A percentile compares a stretch with the other conserved stretches of the same genome.
Conservation (phyloP, 1,284 basidiomycete genomes). For the Golubevia sp. region DNA sequence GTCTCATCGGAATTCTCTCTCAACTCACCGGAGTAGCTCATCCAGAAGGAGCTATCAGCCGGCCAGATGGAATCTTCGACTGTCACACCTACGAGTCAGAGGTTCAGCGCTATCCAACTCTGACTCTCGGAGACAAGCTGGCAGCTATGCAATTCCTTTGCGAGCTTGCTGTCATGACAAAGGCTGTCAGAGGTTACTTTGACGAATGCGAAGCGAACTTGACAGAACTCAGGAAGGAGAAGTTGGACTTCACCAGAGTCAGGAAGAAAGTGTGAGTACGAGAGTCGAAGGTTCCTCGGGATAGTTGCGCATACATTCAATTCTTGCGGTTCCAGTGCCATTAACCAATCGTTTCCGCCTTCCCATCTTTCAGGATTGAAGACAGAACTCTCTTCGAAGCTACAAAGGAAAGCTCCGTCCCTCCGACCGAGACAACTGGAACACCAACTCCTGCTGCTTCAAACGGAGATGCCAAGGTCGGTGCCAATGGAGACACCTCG, state of each 20-base stretch:
- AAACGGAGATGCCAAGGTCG: not conserved
- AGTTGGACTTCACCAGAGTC: conserved; percentile 87
- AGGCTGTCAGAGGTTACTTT: conserved; percentile 82
- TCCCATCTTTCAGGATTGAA: not conserved
- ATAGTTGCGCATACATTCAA: not conserved
- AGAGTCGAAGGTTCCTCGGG: conserved; percentile 63
- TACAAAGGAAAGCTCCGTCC: too few species aligned
- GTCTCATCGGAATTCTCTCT: conserved; percentile 48
- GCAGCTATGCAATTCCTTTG: conserved; percentile 84
- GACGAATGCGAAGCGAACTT: conserved; percentile 85
- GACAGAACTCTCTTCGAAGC: not conserved
- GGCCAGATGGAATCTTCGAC: conserved; percentile 28
- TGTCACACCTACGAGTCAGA: conserved; percentile 65
- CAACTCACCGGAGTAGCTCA: conserved; percentile 50
- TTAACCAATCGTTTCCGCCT: not conserved
- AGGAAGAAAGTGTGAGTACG: conserved; percentile 79
- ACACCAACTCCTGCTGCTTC: too few species aligned
- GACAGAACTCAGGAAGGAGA: conserved; percentile 90
- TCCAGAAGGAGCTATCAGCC: conserved; percentile 18
- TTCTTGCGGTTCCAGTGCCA: too few species aligned
- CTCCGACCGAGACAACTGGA: too few species aligned
- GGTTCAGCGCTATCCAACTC: conserved; percentile 71
- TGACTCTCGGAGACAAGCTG: conserved; percentile 79
- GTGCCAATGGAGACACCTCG: not conserved
- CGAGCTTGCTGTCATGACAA: conserved; percentile 86